Conservation (phyloP, 495 filamentous ascomycete species). For the Hypoxylon fuscum region DNA sequence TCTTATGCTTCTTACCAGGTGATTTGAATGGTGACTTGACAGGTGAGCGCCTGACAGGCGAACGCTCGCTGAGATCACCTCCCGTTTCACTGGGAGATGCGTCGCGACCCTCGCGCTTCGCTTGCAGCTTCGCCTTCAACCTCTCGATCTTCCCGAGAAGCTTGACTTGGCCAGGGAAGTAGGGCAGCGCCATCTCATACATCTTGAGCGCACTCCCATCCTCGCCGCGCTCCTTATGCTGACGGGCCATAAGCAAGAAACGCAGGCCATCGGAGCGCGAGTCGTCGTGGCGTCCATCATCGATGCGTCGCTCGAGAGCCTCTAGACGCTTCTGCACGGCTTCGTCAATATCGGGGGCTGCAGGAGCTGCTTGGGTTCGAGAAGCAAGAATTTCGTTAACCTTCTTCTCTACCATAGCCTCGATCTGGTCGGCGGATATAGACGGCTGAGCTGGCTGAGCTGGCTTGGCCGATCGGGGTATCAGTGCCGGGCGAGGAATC, state of each 20-base stretch:
- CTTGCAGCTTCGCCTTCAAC: constrained; percentile 68
- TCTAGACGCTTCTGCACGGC: constrained; percentile 84
- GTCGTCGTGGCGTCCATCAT: constrained; percentile 73
- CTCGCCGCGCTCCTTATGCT: constrained; percentile 85
- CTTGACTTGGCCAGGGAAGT: constrained; percentile 88
- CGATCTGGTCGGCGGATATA: constrained; percentile 80
- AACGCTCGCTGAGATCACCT: constrained; percentile 5
- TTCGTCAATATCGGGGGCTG: constrained; percentile 70
- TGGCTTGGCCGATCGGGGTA: constrained; percentile 53
- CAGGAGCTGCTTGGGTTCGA: constrained; percentile 59
- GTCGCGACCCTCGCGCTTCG: constrained; percentile 45
- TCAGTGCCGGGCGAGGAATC: constrained; percentile 28
- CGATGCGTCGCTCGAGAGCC: constrained; percentile 83
- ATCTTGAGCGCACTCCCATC: constrained; percentile 80
- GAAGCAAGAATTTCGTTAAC: constrained; percentile 87
- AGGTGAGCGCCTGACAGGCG: not conserved
- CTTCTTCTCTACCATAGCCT: constrained; percentile 90
- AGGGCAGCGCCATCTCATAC: constrained; percentile 84
- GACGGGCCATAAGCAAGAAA: constrained; percentile 87
- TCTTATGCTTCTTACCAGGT: constrained; percentile 39
- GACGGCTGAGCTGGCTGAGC: constrained; percentile 46
- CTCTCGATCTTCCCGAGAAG: constrained; percentile 78
- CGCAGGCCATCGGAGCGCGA: constrained; percentile 80
- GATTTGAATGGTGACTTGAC: no score
- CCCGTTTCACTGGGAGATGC: constrained; percentile 13